Conservation (phyloP, 441 rosid species). For the Jatropha podagrica region DNA sequence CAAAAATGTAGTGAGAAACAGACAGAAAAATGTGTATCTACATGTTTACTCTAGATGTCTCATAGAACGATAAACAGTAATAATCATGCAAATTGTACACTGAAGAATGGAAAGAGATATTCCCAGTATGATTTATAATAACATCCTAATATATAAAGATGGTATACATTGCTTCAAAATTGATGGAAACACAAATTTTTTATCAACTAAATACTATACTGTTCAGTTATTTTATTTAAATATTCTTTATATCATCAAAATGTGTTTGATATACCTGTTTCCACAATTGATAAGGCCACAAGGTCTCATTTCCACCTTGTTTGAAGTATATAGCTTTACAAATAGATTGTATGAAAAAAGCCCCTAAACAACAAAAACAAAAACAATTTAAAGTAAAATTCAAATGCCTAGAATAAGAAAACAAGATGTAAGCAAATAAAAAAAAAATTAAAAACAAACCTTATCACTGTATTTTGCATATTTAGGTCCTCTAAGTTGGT, state of each 20-base stretch:
- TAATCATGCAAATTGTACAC: neutral
- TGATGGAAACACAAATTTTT: neutral
- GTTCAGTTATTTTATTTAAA: constrained; percentile 7
- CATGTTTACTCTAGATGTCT: neutral
- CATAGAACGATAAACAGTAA: neutral
- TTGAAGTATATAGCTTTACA: constrained; percentile 62
- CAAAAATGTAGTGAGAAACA: neutral
- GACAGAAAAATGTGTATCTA: neutral
- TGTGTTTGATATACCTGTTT: constrained; percentile 57
- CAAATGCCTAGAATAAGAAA: neutral
- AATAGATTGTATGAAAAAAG: constrained; percentile 74
- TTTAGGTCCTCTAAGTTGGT: constrained; percentile 69
- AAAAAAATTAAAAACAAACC: constrained; percentile 41
- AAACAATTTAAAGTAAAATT: constrained; percentile 16
- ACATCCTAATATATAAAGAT: neutral
- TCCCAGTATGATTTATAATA: neutral
- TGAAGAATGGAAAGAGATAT: neutral
- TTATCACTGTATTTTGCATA: constrained; percentile 59
- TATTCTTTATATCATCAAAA: neutral
- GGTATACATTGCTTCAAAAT: constrained; percentile 2
- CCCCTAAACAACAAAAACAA: constrained; percentile 48
- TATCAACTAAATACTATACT: neutral
- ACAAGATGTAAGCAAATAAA: constrained; percentile 10
- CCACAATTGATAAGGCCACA: constrained; percentile 90
- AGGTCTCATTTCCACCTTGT: constrained; percentile 68